Conservation (phyloP, 306 rosid species). For the cucumber (Cucumis sativus) region DNA sequence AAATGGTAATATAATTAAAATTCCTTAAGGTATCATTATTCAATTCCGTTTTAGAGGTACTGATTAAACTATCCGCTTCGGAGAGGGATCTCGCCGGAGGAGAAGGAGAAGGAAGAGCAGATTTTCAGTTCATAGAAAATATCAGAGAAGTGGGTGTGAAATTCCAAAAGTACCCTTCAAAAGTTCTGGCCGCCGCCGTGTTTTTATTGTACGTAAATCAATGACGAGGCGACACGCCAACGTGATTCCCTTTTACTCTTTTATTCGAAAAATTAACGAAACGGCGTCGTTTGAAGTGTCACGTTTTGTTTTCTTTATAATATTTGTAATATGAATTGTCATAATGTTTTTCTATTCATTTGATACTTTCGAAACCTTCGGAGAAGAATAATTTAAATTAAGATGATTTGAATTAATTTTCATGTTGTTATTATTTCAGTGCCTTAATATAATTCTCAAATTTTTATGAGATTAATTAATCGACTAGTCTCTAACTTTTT, state of each 20-base stretch:
- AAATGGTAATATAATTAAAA: not conserved
- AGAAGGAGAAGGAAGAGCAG: not conserved
- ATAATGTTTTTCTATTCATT: too few species aligned
- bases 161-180: not conserved
- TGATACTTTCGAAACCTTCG: too few species aligned
- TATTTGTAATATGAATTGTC: too few species aligned
- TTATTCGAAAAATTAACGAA: not conserved
- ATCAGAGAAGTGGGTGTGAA: not conserved
- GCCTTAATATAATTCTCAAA: too few species aligned
- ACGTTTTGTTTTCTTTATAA: too few species aligned
- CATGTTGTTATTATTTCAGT: too few species aligned
- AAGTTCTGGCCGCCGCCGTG: not conserved
- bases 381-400: too few species aligned
- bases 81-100: not conserved
- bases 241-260: not conserved
- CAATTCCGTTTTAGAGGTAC: not conserved
- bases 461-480: too few species aligned
- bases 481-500: too few species aligned
- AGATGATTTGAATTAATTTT: too few species aligned
- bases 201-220: not conserved
- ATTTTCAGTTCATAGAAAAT: not conserved
- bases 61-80: not conserved
- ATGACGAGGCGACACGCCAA: conserved; percentile 16
- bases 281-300: too few species aligned
- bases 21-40: not conserved